These are phyloP conservation scores for Fusarium pseudoanthophilum DNA, from an alignment of 2,329 filamentous ascomycete genomes.

Conservation along the genomic window DNA sequence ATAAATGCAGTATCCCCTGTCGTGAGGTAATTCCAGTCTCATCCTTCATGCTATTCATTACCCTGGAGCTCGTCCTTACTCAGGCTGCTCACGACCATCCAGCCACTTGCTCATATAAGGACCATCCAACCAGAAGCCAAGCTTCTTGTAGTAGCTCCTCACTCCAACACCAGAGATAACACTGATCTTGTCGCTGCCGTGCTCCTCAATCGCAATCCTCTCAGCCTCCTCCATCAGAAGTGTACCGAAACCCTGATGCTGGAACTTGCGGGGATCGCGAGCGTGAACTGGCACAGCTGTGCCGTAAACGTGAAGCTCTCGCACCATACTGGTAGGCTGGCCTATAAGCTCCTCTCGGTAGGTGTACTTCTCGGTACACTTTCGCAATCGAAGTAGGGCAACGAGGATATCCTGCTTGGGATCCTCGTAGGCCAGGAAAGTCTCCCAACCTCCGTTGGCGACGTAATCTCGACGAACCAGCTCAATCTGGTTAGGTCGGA, in stretches of 20 bases:
- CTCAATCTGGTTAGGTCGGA: conserved; percentile 94
- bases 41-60: conserved; percentile 16
- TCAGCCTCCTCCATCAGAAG: conserved; percentile 98
- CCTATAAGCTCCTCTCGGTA: conserved; percentile 87
- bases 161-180: conserved; percentile 99
- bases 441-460: conserved; percentile 98
- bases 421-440: conserved; percentile 97
- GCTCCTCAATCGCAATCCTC: conserved; percentile 92
- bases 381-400: conserved; percentile 85
- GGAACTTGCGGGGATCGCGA: conserved; percentile 94
- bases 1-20: conserved; percentile 29
- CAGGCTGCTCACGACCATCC: conserved; percentile 54
- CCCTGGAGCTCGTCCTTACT: conserved; percentile 10
- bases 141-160: conserved; percentile 90
- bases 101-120: conserved; percentile 81
- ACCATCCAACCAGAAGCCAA: conserved; percentile 94
- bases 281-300: conserved; percentile 98
- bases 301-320: conserved; percentile 96
- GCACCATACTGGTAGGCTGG: conserved; percentile 90
- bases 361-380: conserved; percentile 91
- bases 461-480: conserved; percentile 92
- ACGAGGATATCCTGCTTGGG: conserved; percentile 98
- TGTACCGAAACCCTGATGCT: conserved; percentile 97
- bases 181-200: conserved; percentile 92
- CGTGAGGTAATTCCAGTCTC: conserved; percentile 31